phyloP scores from a whole-genome alignment of 768 basidiomycete species.

The Glaciozyma martinii region DNA sequence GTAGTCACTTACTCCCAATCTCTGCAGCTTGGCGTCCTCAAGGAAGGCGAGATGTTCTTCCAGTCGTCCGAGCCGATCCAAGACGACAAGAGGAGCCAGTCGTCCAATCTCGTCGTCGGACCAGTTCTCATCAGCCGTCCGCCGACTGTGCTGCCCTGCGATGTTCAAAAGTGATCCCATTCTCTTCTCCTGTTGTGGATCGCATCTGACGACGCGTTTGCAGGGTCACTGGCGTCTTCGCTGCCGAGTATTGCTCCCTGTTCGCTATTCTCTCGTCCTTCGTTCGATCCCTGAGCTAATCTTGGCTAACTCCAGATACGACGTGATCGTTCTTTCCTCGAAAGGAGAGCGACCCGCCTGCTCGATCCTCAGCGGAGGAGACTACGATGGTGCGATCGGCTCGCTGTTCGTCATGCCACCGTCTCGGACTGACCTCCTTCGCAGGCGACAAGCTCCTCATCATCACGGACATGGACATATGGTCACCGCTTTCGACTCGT shows the following conservation, averaged over 20 bases:
- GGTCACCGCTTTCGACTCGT: background rate
- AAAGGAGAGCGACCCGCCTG: conserved; percentile 11
- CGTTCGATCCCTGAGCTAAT: background rate
- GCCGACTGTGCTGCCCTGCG: conserved; percentile 21
- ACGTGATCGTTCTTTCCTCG: conserved; percentile 17
- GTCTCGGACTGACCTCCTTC: background rate
- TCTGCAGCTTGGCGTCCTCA: conserved; percentile 13
- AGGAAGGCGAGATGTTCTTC: conserved; percentile 20
- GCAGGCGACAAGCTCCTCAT: conserved; percentile 21
- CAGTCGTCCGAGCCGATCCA: conserved; percentile 10
- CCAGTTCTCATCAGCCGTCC: conserved; percentile 8
- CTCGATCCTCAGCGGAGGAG: conserved; percentile 16
- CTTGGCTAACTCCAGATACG: background rate
- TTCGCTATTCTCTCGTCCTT: background rate
- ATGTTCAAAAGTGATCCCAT: conserved; percentile 6
- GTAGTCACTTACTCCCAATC: background rate
- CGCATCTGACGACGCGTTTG: too few relatives aligned
- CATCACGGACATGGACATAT: conserved; percentile 4
- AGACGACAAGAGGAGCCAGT: background rate
- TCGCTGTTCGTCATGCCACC: background rate
- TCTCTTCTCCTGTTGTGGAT: background rate
- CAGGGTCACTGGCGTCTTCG: conserved; percentile 4
- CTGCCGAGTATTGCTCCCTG: background rate
- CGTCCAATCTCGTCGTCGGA: background rate
- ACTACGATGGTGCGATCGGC: background rate